Conservation (phyloP, 2,329 filamentous ascomycete genomes). For the Salinomyces thailandicus region DNA sequence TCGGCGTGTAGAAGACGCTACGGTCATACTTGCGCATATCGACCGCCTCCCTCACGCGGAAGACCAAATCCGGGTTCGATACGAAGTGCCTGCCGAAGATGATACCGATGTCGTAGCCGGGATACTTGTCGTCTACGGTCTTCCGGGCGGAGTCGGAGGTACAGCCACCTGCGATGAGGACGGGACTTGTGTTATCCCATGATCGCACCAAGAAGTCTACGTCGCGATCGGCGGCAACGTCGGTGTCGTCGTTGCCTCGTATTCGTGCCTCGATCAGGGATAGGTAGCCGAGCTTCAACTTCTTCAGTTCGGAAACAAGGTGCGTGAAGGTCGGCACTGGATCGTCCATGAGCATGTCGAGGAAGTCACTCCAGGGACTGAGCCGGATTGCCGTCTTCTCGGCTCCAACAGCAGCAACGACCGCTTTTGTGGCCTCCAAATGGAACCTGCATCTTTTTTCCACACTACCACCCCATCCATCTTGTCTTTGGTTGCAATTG, state of each 20-base stretch:
- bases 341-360: constrained; percentile 52
- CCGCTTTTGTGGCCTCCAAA: constrained; percentile 42
- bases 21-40: constrained; percentile 34
- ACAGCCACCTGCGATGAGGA: constrained; percentile 39
- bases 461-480: constrained; percentile 42
- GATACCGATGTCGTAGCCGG: constrained; percentile 32
- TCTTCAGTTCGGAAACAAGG: constrained; percentile 39
- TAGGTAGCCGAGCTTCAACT: constrained; percentile 45
- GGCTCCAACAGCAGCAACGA: constrained; percentile 36
- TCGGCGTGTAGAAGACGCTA: constrained; percentile 33
- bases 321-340: constrained; percentile 52
- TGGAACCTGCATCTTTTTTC: constrained; percentile 47
- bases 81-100: constrained; percentile 42
- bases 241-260: constrained; percentile 30
- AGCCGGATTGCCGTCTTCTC: constrained; percentile 44
- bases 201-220: constrained; percentile 36
- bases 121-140: constrained; percentile 23
- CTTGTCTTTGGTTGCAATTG: constrained; percentile 40
- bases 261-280: constrained; percentile 50
- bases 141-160: constrained; percentile 27
- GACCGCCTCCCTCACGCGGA: constrained; percentile 33
- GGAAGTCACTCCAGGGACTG: constrained; percentile 49
- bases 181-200: constrained; percentile 36
- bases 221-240: constrained; percentile 25
- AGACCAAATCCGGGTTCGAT: constrained; percentile 39